A percentile compares a stretch with the other conserved stretches of the same genome.
Evolutionary conservation across 2,329 filamentous ascomycete genomes (phyloP).

Genomic region (Ceratocystis alfenasii): DNA sequence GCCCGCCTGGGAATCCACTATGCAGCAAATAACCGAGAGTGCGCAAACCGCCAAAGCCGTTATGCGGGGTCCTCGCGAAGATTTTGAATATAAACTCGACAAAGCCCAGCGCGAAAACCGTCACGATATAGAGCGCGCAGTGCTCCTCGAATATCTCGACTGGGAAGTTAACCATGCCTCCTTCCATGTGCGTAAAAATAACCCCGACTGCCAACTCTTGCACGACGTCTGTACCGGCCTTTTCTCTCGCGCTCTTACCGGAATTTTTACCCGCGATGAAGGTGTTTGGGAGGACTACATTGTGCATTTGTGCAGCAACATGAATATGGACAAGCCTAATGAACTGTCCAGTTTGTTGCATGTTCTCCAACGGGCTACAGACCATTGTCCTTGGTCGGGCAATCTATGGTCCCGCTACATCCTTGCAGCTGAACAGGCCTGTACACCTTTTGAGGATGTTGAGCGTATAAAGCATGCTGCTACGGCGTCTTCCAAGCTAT

Average conservation of each 20-base stretch:
- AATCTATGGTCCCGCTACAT: slow-evolving; percentile 84
- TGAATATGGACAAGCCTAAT: slow-evolving; percentile 23
- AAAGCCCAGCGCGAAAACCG: slow-evolving; percentile 47
- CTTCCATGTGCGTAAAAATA: slow-evolving; percentile 33
- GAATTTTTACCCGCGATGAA: slow-evolving; percentile 60
- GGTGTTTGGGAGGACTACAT: slow-evolving; percentile 73
- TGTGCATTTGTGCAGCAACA: slow-evolving; percentile 51
- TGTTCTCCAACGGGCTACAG: slow-evolving; percentile 67
- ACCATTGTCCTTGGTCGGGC: slow-evolving; percentile 89
- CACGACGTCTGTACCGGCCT: slow-evolving; percentile 50
- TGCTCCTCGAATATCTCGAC: slow-evolving; percentile 59
- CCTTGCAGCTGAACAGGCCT: slow-evolving; percentile 67
- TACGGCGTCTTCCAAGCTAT: slow-evolving; percentile 72
- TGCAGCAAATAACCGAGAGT: slow-evolving; percentile 54
- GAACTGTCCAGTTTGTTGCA: slow-evolving; percentile 41
- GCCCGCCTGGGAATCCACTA: slow-evolving; percentile 58
- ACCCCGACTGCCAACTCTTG: slow-evolving; percentile 35
- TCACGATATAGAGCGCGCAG: slow-evolving; percentile 39
- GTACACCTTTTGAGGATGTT: slow-evolving; percentile 64
- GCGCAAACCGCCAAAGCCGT: slow-evolving; percentile 53
- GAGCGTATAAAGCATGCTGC: slow-evolving; percentile 86
- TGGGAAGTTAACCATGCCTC: slow-evolving; percentile 63
- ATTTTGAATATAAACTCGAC: slow-evolving; percentile 54
- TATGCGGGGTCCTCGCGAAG: slow-evolving; percentile 49
- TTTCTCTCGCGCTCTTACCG: slow-evolving; percentile 63